Evolutionary conservation across 305 asterid genomes (phyloP), one percentile per base, ranked within the genome.

Genomic region (Rubia occidens): DNA sequence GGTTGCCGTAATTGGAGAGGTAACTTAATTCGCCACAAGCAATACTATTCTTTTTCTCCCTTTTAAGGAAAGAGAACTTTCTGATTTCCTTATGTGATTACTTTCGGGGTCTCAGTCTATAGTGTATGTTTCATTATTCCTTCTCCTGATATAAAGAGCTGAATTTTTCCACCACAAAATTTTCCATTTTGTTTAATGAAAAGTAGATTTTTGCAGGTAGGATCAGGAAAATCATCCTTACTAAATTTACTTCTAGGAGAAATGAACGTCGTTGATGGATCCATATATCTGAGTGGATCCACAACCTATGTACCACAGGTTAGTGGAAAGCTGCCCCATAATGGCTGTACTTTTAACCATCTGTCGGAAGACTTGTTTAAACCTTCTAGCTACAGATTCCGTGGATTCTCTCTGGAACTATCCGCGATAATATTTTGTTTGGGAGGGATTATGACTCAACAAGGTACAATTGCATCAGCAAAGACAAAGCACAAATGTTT

Each of bases 231-330:
- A 86, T 94, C 99, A 56, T 87, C 97, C 56, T 83, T 94, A 67
- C 76, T 94, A 68, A 91, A 89, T 78, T 69, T 85, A 83, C 70
- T 94, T 76, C 85, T 94, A 8, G 88, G 86, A 62, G 99, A 94
- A 84, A 85, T 85, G 72, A 86, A 89, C 70, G 83, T 91, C 72
- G 67, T 85, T 71, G 76, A 74, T 61, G 99, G 99, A 79, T 83
- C 88, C 10, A 73, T 78, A 67, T 51, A 78, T 76, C 71, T 71
- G 67, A 35, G 69, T 76, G 95, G 92, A 79, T 86, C 92, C 58
- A 82, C 76, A 76, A 84, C 96, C 64, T 94, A 94, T 74, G 99
- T 89, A 63, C 96, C 97, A 43, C 97, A 94, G 97, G 99, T 94
- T 77, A 29, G 67, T 71, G 37, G 24, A 43, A 66, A 77, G 66